phyloP scores from a whole-genome alignment of 768 basidiomycete species.

The Sistotremastrum suecicum region DNA sequence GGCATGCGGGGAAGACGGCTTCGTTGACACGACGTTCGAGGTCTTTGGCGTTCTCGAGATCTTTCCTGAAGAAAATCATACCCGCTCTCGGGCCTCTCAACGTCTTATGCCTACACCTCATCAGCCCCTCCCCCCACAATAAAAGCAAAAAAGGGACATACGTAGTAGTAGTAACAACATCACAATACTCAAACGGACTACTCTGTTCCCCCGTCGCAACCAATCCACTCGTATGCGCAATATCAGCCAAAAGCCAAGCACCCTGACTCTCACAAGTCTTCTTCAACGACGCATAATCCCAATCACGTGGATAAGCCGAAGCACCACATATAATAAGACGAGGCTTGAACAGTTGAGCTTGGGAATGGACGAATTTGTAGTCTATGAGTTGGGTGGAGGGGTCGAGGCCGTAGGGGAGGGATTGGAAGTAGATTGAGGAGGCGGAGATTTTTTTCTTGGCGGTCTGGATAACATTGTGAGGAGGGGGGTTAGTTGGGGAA shows the following conservation, averaged over 20 bases:
- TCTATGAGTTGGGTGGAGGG: conserved; percentile 80
- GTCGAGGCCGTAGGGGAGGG: conserved; percentile 81
- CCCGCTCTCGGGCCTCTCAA: conserved; percentile 97
- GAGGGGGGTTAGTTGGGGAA: neutral
- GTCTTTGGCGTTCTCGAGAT: conserved; percentile 65
- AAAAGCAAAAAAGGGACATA: neutral
- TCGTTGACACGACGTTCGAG: conserved; percentile 96
- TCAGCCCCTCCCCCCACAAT: conserved; percentile 3
- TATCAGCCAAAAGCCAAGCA: conserved; percentile 90
- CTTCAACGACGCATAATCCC: conserved; percentile 82
- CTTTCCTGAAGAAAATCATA: conserved; percentile 96
- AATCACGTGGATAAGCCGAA: conserved; percentile 96
- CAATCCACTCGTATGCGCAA: conserved; percentile 94
- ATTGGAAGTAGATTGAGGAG: conserved; percentile 99
- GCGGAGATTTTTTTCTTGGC: conserved; percentile 99
- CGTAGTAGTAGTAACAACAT: conserved; percentile 97
- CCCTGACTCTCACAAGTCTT: conserved; percentile 76
- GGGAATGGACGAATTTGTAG: conserved; percentile 63
- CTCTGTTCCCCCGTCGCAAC: conserved; percentile 84
- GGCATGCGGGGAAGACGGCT: conserved; percentile 98
- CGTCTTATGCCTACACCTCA: conserved; percentile 74
- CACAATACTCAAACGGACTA: conserved; percentile 90
- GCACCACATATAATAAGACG: conserved; percentile 93
- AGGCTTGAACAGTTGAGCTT: conserved; percentile 94
- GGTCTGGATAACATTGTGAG: conserved; percentile 34